Conservation (phyloP, 441 rosid species). For the Theobroma grandiflorum region DNA sequence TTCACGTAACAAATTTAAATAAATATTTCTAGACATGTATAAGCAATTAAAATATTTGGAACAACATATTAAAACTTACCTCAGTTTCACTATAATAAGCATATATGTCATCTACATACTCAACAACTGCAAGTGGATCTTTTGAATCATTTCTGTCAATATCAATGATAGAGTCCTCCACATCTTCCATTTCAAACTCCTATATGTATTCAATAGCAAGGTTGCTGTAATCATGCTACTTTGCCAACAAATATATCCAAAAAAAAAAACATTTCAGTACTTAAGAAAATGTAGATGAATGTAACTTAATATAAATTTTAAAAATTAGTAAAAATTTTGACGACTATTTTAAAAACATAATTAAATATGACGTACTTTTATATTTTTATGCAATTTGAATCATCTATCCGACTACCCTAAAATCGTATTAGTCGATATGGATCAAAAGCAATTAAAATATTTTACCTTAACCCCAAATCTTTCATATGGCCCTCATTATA, state of each 20-base stretch:
- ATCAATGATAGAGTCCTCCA: constrained; percentile 4
- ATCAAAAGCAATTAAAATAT: too few species aligned
- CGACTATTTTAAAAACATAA: too few species aligned
- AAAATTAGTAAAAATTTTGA: too few species aligned
- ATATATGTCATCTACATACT: constrained; percentile 18
- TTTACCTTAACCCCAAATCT: too few species aligned
- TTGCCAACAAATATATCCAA: background rate
- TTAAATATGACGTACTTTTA: too few species aligned
- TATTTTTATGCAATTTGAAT: too few species aligned
- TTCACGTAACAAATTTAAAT: background rate
- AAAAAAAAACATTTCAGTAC: background rate
- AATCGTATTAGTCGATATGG: too few species aligned
- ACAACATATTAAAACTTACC: background rate
- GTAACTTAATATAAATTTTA: too few species aligned
- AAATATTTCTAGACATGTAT: too few species aligned
- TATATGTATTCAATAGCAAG: background rate
- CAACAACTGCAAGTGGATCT: constrained; percentile 19
- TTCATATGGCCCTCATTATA: too few species aligned
- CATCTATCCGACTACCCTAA: too few species aligned
- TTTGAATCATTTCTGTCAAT: constrained; percentile 12
- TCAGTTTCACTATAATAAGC: constrained; percentile 14
- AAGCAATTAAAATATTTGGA: background rate
- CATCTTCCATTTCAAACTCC: constrained; percentile 23
- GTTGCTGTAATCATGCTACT: background rate
- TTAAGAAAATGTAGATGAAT: background rate